A percentile compares a stretch with the other conserved stretches of the same genome.
Evolutionary conservation across 2,329 filamentous ascomycete genomes (phyloP).

Genomic region (Colletotrichum limetticola): DNA sequence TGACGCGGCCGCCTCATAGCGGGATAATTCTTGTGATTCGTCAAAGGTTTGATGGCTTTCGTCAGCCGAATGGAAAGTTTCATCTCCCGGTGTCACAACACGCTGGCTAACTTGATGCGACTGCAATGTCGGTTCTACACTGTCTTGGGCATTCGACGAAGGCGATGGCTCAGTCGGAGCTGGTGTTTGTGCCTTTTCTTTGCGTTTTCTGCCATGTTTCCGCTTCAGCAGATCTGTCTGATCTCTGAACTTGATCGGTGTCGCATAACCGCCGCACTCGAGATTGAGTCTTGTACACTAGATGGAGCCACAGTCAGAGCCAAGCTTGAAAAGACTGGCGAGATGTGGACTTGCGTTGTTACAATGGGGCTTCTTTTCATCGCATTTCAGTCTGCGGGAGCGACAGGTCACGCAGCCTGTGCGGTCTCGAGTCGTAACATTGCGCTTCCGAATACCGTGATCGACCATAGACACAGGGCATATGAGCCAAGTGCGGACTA

Average conservation of each 20-base stretch:
- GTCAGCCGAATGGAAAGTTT: neutral
- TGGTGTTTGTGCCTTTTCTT: neutral
- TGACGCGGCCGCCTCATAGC: constrained; percentile 12
- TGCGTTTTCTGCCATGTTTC: neutral
- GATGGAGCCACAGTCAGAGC: too few species aligned
- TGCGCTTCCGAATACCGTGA: neutral
- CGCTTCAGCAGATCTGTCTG: constrained; percentile 16
- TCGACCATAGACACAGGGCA: neutral
- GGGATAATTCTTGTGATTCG: neutral
- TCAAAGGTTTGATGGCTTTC: neutral
- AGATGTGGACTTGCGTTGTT: constrained; percentile 1
- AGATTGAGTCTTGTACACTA: constrained; percentile 12
- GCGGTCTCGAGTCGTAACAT: constrained; percentile 14
- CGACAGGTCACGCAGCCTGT: constrained; percentile 43
- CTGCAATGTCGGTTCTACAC: neutral
- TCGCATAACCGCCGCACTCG: constrained; percentile 17
- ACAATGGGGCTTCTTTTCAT: constrained; percentile 53
- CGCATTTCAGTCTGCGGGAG: constrained; percentile 55
- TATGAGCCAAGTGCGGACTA: neutral
- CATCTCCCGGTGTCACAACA: neutral
- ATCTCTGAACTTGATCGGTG: constrained; percentile 21
- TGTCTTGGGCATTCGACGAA: neutral
- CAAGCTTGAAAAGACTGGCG: neutral
- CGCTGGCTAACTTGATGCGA: neutral
- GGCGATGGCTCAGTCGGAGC: neutral